Conservation (phyloP, 148 eudicot species). For the Persicaria tinctoria region DNA sequence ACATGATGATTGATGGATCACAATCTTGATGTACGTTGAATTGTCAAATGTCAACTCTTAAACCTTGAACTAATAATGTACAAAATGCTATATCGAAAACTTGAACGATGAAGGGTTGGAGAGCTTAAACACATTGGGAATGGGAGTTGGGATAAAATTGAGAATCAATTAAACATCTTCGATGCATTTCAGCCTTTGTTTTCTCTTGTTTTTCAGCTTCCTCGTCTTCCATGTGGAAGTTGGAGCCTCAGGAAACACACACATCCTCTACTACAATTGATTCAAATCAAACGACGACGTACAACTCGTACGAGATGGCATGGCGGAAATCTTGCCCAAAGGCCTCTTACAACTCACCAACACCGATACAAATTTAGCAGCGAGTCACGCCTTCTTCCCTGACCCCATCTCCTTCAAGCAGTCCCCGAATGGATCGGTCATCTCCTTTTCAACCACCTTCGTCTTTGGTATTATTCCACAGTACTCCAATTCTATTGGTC, state of each 20-base stretch:
- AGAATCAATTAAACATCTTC: not conserved
- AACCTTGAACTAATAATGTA: too few relatives aligned
- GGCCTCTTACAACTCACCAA: constrained; percentile 35
- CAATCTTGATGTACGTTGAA: too few relatives aligned
- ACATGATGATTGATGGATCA: too few relatives aligned
- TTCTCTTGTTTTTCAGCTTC: not conserved
- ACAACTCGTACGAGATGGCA: not conserved
- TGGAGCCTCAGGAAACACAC: not conserved
- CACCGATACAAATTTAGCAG: not conserved
- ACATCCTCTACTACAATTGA: not conserved
- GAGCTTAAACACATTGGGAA: not conserved
- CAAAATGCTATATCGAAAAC: too few relatives aligned
- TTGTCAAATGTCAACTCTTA: too few relatives aligned
- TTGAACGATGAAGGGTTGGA: too few relatives aligned
- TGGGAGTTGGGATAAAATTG: not conserved
- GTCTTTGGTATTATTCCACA: not conserved
- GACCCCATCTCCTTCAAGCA: constrained; percentile 20
- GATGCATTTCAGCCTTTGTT: not conserved
- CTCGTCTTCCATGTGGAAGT: not conserved
- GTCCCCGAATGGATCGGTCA: not conserved
- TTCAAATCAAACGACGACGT: constrained; percentile 8
- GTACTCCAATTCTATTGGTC: not conserved
- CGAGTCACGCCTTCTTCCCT: constrained; percentile 37
- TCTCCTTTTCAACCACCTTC: not conserved
- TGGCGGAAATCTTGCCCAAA: constrained; percentile 12